Evolutionary conservation across 2,329 filamentous ascomycete genomes (phyloP).

Genomic region (Exophiala phaeomuriformis): DNA sequence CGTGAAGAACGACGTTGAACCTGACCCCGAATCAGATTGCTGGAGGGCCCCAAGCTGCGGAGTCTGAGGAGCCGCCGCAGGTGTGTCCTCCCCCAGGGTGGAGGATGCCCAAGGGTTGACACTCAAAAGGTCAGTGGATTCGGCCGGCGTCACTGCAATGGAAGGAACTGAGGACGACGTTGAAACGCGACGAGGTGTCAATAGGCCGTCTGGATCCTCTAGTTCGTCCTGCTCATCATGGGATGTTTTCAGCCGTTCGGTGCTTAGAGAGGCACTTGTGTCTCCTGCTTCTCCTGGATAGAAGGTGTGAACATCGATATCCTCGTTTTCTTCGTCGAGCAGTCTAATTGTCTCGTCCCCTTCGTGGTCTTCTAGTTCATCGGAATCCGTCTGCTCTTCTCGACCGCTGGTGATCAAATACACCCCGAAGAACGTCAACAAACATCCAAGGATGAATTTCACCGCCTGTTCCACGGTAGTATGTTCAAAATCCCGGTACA

Average conservation of each 20-base stretch:
- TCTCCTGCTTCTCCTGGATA: constrained; percentile 12
- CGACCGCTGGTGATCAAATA: constrained; percentile 91
- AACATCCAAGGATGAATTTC: constrained; percentile 85
- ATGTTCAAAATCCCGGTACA: constrained; percentile 92
- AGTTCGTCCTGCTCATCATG: constrained; percentile 2
- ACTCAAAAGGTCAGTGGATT: constrained; percentile 10
- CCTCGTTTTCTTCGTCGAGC: constrained; percentile 35
- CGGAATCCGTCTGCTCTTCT: constrained; percentile 49
- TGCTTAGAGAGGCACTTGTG: background rate
- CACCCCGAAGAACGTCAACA: constrained; percentile 91
- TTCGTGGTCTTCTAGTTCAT: constrained; percentile 52
- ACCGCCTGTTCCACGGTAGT: constrained; percentile 63
- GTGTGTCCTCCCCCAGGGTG: constrained; percentile 13
- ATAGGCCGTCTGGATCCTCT: constrained; percentile 2
- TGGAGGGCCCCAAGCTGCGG: background rate
- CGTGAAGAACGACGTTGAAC: constrained; percentile 21
- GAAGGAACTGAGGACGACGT: constrained; percentile 19
- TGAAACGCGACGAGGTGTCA: constrained; percentile 11
- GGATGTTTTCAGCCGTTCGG: background rate
- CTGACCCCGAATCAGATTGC: background rate
- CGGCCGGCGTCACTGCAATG: constrained; percentile 23
- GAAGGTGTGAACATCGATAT: constrained; percentile 15
- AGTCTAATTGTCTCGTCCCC: constrained; percentile 50
- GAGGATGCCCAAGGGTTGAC: constrained; percentile 19
- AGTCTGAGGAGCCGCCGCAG: background rate